phyloP scores from a whole-genome alignment of 768 basidiomycete species.

The Termitomyces sp. region DNA sequence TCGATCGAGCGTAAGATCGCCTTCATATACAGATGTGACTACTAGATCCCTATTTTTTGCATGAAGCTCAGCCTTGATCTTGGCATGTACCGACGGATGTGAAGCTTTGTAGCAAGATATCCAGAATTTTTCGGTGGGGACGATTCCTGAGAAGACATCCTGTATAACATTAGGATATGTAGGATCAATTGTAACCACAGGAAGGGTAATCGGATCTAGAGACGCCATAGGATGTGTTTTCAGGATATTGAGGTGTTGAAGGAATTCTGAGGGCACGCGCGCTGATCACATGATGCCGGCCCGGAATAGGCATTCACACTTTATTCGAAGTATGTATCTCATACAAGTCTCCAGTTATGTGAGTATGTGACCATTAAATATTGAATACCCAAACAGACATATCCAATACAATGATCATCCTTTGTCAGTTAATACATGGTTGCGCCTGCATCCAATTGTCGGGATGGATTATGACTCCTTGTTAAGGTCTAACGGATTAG shows the following conservation, averaged over 20 bases:
- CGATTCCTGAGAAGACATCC: constrained; percentile 55
- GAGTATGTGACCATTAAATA: not conserved
- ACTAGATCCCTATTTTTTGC: constrained; percentile 49
- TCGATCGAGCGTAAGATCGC: constrained; percentile 36
- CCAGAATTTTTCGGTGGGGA: constrained; percentile 65
- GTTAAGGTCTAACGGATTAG: not conserved
- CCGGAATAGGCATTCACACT: not conserved
- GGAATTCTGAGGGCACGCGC: not conserved
- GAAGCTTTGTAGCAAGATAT: constrained; percentile 62
- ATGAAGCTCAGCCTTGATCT: constrained; percentile 48
- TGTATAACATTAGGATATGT: constrained; percentile 54
- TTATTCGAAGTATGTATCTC: too few relatives aligned
- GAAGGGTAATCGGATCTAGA: constrained; percentile 26
- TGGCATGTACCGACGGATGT: constrained; percentile 58
- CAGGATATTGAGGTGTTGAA: not conserved
- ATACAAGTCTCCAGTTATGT: too few relatives aligned
- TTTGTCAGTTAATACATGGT: not conserved
- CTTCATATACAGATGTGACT: constrained; percentile 40
- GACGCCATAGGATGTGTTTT: constrained; percentile 1
- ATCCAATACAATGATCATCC: not conserved
- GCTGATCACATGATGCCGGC: not conserved
- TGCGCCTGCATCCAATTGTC: not conserved
- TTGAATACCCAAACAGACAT: not conserved
- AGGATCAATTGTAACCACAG: constrained; percentile 55
- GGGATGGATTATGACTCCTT: not conserved